These are phyloP conservation scores for Agapanthus africanus DNA, from an alignment of 106 monocot genomes.

Conservation along the genomic window DNA sequence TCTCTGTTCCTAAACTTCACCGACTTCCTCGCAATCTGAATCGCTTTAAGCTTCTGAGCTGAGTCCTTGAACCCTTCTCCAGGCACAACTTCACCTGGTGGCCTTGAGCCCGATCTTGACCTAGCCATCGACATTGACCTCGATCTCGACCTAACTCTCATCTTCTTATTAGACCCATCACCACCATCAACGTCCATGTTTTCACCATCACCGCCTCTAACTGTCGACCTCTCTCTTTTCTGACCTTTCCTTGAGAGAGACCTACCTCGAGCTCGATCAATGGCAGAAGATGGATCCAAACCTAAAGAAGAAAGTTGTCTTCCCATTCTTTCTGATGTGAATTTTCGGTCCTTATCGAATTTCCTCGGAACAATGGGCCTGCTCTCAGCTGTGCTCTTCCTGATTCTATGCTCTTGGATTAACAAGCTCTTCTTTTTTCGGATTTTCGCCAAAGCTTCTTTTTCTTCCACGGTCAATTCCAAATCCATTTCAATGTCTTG, in stretches of 20 bases:
- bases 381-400: conserved; percentile 94
- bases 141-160: conserved; percentile 33
- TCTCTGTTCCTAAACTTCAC: conserved; percentile 69
- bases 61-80: conserved; percentile 94
- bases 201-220: conserved; percentile 28
- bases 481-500: conserved; percentile 63
- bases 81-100: conserved; percentile 62
- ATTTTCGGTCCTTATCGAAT: conserved; percentile 74
- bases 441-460: conserved; percentile 62
- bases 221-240: conserved; percentile 61
- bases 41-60: conserved; percentile 64
- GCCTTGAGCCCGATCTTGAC: conserved; percentile 45
- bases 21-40: conserved; percentile 60
- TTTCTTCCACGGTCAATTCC: conserved; percentile 61
- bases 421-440: conserved; percentile 81
- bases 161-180: conserved; percentile 49
- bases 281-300: conserved; percentile 62
- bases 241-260: conserved; percentile 44
- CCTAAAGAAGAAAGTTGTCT: conserved; percentile 75
- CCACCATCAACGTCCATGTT: conserved; percentile 51
- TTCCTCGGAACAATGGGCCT: conserved; percentile 82
- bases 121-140: conserved; percentile 21
- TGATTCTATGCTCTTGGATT: conserved; percentile 78
- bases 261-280: conserved; percentile 53
- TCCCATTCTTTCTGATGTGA: conserved; percentile 81